A percentile compares a stretch with the other conserved stretches of the same genome.
phyloP scores from a whole-genome alignment of 2,329 filamentous ascomycete species.

The Trichophyton benhamiae region DNA sequence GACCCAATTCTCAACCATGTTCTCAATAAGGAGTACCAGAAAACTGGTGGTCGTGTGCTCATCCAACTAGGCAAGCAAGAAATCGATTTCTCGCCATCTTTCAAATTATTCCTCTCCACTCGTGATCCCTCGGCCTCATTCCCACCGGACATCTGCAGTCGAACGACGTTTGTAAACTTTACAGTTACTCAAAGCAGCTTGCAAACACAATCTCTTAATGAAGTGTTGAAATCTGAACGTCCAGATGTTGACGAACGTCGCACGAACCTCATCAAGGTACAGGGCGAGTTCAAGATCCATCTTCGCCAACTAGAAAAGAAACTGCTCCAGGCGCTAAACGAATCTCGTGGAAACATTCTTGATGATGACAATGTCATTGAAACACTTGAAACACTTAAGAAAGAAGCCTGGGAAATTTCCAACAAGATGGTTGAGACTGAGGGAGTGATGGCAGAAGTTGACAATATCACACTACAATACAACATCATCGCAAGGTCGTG shows the following conservation, averaged over 20 bases:
- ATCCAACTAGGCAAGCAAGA: slow-evolving; percentile 98
- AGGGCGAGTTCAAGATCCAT: slow-evolving; percentile 98
- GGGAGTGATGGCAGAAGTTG: slow-evolving; percentile 95
- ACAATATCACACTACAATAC: slow-evolving; percentile 90
- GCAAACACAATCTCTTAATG: slow-evolving; percentile 93
- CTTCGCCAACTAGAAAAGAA: slow-evolving; percentile 90
- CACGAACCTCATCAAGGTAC: slow-evolving; percentile 94
- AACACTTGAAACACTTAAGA: slow-evolving; percentile 94
- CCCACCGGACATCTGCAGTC: slow-evolving; percentile 90
- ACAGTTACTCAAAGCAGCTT: slow-evolving; percentile 98
- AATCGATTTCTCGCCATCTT: slow-evolving; percentile 95
- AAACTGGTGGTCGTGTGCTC: slow-evolving; percentile 90
- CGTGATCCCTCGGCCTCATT: slow-evolving; percentile 93
- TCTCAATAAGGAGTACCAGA: slow-evolving; percentile 98
- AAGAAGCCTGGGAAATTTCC: slow-evolving; percentile 90
- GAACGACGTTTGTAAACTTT: slow-evolving; percentile 98
- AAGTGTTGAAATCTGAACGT: slow-evolving; percentile 92
- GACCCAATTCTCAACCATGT: slow-evolving; percentile 97
- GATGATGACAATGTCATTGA: slow-evolving; percentile 98
- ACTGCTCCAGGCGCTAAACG: slow-evolving; percentile 86
- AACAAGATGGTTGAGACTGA: slow-evolving; percentile 93
- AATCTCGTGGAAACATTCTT: slow-evolving; percentile 92
- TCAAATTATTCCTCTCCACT: slow-evolving; percentile 90
- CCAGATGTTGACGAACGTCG: slow-evolving; percentile 94
- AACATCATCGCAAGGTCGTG: slow-evolving; percentile 85